Percentiles rank a stretch among this genome's conserved stretches.
phyloP scores from a whole-genome alignment of 176 grass and related monocot genomes.

The Oryza officinalis region DNA sequence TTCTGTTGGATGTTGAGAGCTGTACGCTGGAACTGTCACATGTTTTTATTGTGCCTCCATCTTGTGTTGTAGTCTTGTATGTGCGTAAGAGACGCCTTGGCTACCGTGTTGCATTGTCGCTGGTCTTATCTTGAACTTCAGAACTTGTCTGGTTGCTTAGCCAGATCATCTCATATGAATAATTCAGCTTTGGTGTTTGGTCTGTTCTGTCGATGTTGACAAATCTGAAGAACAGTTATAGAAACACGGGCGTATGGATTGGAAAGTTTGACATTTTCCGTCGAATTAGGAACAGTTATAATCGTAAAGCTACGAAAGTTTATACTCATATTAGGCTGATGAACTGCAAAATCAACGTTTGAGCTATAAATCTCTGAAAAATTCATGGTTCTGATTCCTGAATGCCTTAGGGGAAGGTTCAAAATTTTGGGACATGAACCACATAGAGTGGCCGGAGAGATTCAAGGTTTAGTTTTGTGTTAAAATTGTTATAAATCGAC shows the following conservation, averaged over 20 bases:
- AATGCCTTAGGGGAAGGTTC: neutral
- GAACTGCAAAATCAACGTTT: neutral
- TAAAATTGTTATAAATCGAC: no score
- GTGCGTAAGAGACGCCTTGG: neutral
- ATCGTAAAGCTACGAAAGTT: neutral
- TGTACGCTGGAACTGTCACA: neutral
- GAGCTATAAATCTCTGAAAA: neutral
- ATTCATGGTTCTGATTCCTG: neutral
- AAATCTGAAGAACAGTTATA: neutral
- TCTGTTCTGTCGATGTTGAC: neutral
- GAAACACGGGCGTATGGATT: neutral
- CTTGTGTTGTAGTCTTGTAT: neutral
- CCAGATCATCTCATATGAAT: neutral
- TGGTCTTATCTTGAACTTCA: neutral
- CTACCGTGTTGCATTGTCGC: neutral
- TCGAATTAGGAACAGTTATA: neutral
- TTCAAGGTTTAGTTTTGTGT: no score
- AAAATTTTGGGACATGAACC: neutral
- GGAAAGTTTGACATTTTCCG: neutral
- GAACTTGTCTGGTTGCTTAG: neutral
- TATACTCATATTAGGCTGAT: neutral
- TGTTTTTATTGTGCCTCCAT: neutral
- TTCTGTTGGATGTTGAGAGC: constrained; percentile 3
- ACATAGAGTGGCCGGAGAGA: no score
- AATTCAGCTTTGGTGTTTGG: neutral